phyloP scores from a whole-genome alignment of 768 basidiomycete species.

The Infundibulicybe gibba region DNA sequence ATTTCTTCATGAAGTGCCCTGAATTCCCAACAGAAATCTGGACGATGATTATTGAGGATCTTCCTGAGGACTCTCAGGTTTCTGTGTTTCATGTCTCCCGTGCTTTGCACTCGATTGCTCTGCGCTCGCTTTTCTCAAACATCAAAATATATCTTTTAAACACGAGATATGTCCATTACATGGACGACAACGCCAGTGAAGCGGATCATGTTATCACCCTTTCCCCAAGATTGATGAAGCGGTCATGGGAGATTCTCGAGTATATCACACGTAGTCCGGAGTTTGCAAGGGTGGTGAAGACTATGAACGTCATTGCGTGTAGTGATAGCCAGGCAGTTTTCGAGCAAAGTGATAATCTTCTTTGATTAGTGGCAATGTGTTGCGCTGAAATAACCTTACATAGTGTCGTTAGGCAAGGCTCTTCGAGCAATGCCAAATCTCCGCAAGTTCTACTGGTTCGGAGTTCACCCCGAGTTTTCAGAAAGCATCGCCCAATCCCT shows the following conservation, averaged over 20 bases:
- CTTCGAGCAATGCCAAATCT: slow-evolving; percentile 25
- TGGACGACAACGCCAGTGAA: slow-evolving; percentile 24
- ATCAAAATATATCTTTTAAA: slow-evolving; percentile 33
- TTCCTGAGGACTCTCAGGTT: slow-evolving; percentile 21
- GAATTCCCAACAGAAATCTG: slow-evolving; percentile 33
- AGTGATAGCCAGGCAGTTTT: slow-evolving; percentile 29
- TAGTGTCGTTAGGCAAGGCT: slow-evolving; percentile 32
- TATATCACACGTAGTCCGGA: slow-evolving; percentile 27
- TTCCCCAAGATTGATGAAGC: slow-evolving; percentile 26
- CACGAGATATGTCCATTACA: slow-evolving; percentile 15
- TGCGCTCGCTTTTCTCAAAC: slow-evolving; percentile 27
- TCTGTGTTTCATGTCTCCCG: slow-evolving; percentile 29
- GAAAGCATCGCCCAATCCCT: slow-evolving; percentile 22
- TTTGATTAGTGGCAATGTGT: neutral
- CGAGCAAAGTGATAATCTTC: slow-evolving; percentile 25
- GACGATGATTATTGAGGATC: slow-evolving; percentile 24
- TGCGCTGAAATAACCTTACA: slow-evolving; percentile 1
- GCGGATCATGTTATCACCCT: slow-evolving; percentile 22
- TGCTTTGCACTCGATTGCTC: slow-evolving; percentile 29
- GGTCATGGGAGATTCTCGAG: slow-evolving; percentile 36
- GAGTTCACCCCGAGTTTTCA: slow-evolving; percentile 23
- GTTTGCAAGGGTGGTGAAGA: slow-evolving; percentile 31
- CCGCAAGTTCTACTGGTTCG: slow-evolving; percentile 34
- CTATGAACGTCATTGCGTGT: slow-evolving; percentile 31
- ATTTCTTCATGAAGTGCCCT: neutral